Evolutionary conservation across 1,284 basidiomycete genomes (phyloP).

Genomic region (Ganoderma sp.): DNA sequence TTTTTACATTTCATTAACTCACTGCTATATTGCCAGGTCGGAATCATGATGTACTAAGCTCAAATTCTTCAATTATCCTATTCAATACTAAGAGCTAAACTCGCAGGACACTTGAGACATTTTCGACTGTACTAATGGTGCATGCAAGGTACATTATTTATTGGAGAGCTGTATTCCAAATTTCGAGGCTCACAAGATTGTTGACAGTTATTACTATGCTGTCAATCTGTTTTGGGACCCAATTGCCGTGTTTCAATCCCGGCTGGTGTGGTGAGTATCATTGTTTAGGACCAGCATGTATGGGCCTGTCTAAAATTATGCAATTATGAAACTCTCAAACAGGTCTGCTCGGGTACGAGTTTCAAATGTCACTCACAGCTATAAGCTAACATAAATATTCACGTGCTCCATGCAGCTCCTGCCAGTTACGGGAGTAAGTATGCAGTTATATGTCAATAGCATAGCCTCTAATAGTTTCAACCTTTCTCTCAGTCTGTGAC

Average conservation of each 20-base stretch:
- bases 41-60: neutral
- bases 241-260: neutral
- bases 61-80: neutral
- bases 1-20: neutral
- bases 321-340: no score
- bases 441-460: neutral
- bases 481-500: neutral
- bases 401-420: neutral
- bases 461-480: no score
- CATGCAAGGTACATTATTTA: neutral
- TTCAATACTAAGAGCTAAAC: neutral
- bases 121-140: neutral
- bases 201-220: neutral
- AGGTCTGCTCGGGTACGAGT: slow-evolving; percentile 1
- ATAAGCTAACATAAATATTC: neutral
- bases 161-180: no score
- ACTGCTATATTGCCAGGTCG: neutral
- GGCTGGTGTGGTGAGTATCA: neutral
- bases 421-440: neutral
- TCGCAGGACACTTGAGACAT: neutral
- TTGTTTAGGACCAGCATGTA: neutral
- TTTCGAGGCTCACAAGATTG: neutral
- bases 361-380: neutral
- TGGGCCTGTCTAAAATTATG: no score
- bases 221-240: neutral